Evolutionary conservation across 768 basidiomycete genomes (phyloP).

Genomic region (Panellus pusillus): DNA sequence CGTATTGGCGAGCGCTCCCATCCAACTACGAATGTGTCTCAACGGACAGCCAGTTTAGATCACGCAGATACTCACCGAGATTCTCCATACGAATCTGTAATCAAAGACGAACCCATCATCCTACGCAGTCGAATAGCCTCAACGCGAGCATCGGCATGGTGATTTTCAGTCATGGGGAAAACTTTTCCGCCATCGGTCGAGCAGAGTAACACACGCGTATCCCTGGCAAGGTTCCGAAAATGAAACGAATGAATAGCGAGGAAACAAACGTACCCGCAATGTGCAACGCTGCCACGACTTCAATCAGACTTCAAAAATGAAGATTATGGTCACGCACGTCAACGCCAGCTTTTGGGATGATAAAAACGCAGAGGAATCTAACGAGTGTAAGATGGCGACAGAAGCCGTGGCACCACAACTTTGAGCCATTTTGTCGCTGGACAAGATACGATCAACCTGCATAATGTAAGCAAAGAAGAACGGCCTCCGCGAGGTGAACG

Average conservation of each 20-base stretch:
- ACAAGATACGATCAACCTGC: constrained; percentile 78
- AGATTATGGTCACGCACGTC: constrained; percentile 38
- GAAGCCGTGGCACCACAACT: constrained; percentile 90
- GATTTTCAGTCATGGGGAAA: constrained; percentile 88
- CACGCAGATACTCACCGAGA: constrained; percentile 52
- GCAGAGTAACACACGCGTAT: constrained; percentile 86
- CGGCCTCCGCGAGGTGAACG: not conserved
- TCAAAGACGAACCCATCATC: constrained; percentile 86
- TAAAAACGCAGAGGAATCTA: constrained; percentile 88
- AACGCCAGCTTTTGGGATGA: constrained; percentile 70
- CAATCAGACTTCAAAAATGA: not conserved
- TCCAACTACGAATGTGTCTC: constrained; percentile 61
- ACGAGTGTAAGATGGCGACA: constrained; percentile 84
- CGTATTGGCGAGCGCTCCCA: constrained; percentile 93
- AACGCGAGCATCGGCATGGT: constrained; percentile 89
- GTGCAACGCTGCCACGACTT: constrained; percentile 55
- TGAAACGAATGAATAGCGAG: not conserved
- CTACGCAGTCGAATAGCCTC: constrained; percentile 84
- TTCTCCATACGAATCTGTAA: constrained; percentile 95
- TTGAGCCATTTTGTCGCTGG: constrained; percentile 66
- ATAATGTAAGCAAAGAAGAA: constrained; percentile 9
- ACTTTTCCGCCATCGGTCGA: constrained; percentile 70
- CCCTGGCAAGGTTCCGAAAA: constrained; percentile 44
- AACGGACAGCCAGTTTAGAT: constrained; percentile 2
- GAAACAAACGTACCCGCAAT: constrained; percentile 69